Evolutionary conservation across 2,329 filamentous ascomycete genomes (phyloP), one percentile per base, ranked within the genome.

Genomic region (Bipolaris zeicola): DNA sequence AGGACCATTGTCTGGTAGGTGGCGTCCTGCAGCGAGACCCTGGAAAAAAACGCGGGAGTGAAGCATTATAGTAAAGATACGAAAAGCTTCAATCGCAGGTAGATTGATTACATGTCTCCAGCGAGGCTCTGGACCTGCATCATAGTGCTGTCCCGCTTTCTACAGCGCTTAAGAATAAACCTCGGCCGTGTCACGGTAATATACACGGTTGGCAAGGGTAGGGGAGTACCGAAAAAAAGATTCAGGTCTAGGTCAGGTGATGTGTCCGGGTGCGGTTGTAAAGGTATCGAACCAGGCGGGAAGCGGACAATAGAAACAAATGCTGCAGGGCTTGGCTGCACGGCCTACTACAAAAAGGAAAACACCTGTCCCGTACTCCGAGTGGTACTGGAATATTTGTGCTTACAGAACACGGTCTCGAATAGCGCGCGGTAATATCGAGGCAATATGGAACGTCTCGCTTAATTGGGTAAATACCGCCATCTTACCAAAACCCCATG

Each of bases 381-480:
- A 63, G 31, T 28, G 8, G 58, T 56, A 60, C 66, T 52, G 66
- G 68, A 45, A 53, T 51, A 16, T 24, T 42, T 41, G 41, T 61
- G 69, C 70, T 73, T 71, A 74, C 70, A 72, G 70, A 69, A 68
- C 66, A 62, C 60, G 64, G 69, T 73, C 71, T 68, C 64, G 71
- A 68, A 65, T 61, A 64, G 60, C 62, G 62, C 63, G 52, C 11
- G 54, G 67, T 66, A 69, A 72, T 72, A 63, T 71, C 26, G 26
- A 28, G 64, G 56, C 54, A 66, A 64, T 68, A 62, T 62, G 55
- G 49, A 63, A 61, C 61, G 60, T 52, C 61, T 61, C 63, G 62
- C 64, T 67, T 70, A 70, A 65, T 68, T 69, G 65, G 66, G 60
- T 69, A 72, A 72, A 72, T 71, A 65, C 69, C 68, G 53, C 59